Percentiles rank a stretch among this genome's conserved stretches.
phyloP scores from a whole-genome alignment of 345 rosid species.

The Eucalyptus decipiens region DNA sequence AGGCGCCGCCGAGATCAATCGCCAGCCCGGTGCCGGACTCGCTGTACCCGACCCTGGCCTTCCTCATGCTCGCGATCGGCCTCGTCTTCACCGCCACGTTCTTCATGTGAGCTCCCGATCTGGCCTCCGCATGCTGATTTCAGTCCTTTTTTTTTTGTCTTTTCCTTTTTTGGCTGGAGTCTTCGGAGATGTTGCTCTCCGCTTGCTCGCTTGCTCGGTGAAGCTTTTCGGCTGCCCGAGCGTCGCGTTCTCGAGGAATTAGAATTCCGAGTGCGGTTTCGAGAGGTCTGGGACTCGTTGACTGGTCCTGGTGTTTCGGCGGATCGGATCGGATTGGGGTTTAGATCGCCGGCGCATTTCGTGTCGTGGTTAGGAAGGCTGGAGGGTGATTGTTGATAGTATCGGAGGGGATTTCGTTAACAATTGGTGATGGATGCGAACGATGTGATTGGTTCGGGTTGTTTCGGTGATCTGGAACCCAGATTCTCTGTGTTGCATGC shows the following conservation, averaged over 20 bases:
- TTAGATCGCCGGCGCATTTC: not conserved
- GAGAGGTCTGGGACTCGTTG: not conserved
- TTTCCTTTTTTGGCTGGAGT: not conserved
- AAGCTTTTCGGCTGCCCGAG: not conserved
- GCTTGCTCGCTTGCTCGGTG: not conserved
- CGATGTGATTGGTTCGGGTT: not conserved
- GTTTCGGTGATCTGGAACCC: not conserved
- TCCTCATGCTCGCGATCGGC: conserved; percentile 55
- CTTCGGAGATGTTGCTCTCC: not conserved
- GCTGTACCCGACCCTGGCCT: conserved; percentile 55
- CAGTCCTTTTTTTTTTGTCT: not conserved
- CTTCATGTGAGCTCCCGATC: conserved; percentile 62
- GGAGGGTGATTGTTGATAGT: not conserved
- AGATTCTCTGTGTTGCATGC: not conserved
- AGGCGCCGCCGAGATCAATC: conserved; percentile 64
- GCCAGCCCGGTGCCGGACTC: conserved; percentile 67
- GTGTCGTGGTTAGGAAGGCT: not conserved
- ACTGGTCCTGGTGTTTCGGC: not conserved
- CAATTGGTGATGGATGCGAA: not conserved
- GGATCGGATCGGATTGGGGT: not conserved
- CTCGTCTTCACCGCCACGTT: conserved; percentile 68
- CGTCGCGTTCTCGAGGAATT: not conserved
- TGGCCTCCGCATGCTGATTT: not conserved
- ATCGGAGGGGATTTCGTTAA: not conserved
- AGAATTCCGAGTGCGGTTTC: not conserved